phyloP scores from a whole-genome alignment of 2,329 filamentous ascomycete species.

The Pseudopithomyces maydicus region DNA sequence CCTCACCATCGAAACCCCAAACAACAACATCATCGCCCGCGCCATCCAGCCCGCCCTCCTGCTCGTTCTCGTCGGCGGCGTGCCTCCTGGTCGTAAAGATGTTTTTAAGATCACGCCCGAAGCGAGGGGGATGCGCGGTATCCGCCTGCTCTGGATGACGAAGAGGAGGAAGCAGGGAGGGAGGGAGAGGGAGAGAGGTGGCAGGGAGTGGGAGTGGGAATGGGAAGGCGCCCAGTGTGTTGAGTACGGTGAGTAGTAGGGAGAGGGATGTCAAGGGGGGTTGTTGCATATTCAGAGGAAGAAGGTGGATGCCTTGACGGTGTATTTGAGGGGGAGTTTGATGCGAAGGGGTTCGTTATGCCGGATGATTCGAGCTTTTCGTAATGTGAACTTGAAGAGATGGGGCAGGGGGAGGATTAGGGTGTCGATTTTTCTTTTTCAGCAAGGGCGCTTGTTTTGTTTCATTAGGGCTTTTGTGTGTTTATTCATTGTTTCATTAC shows the following conservation, averaged over 20 bases:
- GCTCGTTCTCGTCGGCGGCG: constrained; percentile 54
- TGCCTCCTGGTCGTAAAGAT: constrained; percentile 47
- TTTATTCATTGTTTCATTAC: not conserved
- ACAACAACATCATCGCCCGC: constrained; percentile 53
- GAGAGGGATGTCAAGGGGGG: constrained; percentile 45
- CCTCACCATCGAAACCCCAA: constrained; percentile 53
- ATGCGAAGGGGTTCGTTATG: constrained; percentile 54
- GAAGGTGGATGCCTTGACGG: constrained; percentile 53
- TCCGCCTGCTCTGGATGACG: constrained; percentile 25
- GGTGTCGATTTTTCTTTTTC: not conserved
- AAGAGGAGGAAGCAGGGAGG: constrained; percentile 9
- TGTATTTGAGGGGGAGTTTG: constrained; percentile 51
- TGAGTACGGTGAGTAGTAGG: constrained; percentile 44
- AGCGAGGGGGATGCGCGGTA: constrained; percentile 47
- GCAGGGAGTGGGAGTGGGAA: not conserved
- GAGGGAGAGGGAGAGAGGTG: not conserved
- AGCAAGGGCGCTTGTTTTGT: not conserved
- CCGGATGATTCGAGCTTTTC: constrained; percentile 48
- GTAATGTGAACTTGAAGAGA: constrained; percentile 6
- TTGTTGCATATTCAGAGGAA: constrained; percentile 55
- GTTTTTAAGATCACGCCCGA: constrained; percentile 52
- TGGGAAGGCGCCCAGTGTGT: constrained; percentile 29
- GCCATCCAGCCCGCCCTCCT: constrained; percentile 53
- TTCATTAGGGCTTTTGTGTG: not conserved
- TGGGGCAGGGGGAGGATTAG: not conserved